These are phyloP conservation scores for Linnemannia exigua DNA, from an alignment of 192 early-diverging fungal genomes.

Conservation along the genomic window DNA sequence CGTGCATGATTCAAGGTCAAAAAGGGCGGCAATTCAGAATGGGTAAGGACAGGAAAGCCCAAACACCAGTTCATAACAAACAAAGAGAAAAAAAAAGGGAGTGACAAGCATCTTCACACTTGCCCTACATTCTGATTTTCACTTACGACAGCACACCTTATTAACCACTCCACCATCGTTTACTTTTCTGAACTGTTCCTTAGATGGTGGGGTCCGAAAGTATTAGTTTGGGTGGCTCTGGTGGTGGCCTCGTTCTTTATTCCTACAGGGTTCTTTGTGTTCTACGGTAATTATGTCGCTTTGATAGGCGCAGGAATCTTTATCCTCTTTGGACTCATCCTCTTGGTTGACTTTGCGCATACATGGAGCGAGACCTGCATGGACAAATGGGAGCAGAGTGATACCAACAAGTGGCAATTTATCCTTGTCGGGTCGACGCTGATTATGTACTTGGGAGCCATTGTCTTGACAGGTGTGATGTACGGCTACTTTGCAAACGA, in stretches of 20 bases:
- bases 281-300: constrained; percentile 86
- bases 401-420: constrained; percentile 81
- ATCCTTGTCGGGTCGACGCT: constrained; percentile 83
- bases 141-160: not conserved
- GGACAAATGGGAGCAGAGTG: constrained; percentile 83
- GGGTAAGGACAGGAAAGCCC: constrained; percentile 63
- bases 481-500: constrained; percentile 83
- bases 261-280: constrained; percentile 90
- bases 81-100: not conserved
- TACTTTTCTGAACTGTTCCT: not conserved
- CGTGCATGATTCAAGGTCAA: constrained; percentile 81
- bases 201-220: constrained; percentile 76
- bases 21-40: constrained; percentile 88
- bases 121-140: not conserved
- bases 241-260: constrained; percentile 92
- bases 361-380: constrained; percentile 86
- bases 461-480: constrained; percentile 81
- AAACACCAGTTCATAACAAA: not conserved
- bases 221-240: constrained; percentile 77
- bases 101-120: not conserved
- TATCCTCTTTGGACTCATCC: constrained; percentile 91
- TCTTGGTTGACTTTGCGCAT: constrained; percentile 96
- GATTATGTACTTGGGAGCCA: constrained; percentile 71
- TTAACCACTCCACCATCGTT: not conserved
- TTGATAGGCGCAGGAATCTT: constrained; percentile 90